Conservation (phyloP, 495 filamentous ascomycete genomes). For the Penicilliopsis zonata region DNA sequence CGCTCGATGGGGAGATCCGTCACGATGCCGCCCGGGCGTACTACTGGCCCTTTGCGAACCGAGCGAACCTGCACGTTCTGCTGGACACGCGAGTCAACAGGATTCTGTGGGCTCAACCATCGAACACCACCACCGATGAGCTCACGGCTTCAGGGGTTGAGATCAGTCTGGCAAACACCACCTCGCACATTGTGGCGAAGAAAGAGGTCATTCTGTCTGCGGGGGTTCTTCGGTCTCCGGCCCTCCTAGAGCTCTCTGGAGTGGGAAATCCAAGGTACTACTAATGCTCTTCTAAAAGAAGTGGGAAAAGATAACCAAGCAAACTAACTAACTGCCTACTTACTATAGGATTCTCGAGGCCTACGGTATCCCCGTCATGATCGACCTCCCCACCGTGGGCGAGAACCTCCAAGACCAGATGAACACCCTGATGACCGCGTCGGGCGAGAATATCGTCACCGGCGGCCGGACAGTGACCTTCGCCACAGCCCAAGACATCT, state of each 20-base stretch:
- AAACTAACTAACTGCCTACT: too few species aligned
- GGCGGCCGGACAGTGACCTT: slow-evolving; percentile 6
- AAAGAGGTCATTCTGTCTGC: slow-evolving; percentile 48
- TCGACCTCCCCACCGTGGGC: slow-evolving; percentile 31
- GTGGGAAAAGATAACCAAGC: too few species aligned
- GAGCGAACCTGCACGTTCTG: slow-evolving; percentile 20
- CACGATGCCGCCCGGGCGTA: slow-evolving; percentile 39
- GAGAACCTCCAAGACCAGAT: slow-evolving; percentile 39
- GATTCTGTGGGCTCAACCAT: slow-evolving; percentile 15
- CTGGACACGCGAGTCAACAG: slow-evolving; percentile 22
- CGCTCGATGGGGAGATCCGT: slow-evolving; percentile 27
- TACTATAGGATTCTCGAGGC: slow-evolving; percentile 16
- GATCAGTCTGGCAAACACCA: slow-evolving; percentile 6
- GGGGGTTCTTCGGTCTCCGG: slow-evolving; percentile 43
- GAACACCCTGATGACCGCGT: slow-evolving; percentile 10
- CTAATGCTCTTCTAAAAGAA: too few species aligned
- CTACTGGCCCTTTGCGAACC: slow-evolving; percentile 23
- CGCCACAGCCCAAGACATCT: slow-evolving; percentile 16
- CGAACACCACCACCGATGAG: slow-evolving; percentile 1
- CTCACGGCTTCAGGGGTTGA: slow-evolving; percentile 15
- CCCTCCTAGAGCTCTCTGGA: slow-evolving; percentile 50
- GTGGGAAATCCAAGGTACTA: slow-evolving; percentile 25
- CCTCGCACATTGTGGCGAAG: slow-evolving; percentile 26
- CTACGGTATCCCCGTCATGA: slow-evolving; percentile 23
- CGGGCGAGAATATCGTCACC: slow-evolving; percentile 6